Evolutionary conservation across 345 rosid genomes (phyloP), one percentile per base, ranked within the genome.

Genomic region (Gossypium stocksii): DNA sequence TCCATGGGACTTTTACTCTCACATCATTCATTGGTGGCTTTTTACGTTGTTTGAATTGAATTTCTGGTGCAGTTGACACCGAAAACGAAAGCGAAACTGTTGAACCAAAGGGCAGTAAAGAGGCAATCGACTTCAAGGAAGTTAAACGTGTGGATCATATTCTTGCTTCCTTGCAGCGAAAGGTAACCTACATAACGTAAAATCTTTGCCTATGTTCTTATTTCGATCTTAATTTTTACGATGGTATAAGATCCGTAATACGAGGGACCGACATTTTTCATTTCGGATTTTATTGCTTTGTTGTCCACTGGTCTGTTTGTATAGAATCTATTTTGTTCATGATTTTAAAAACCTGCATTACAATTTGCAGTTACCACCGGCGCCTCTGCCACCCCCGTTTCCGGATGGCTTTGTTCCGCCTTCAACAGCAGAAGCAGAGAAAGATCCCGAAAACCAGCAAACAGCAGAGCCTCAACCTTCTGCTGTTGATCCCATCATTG

Each of bases 371-470:
- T 82, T 94, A 70, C 90, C 92, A 2, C 93, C 93, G 34, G 96
- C 98, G 22, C 98, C 98, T 64, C 88, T 86, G n/a, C 97, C 96
- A 2, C 99, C 98, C 22, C 80, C 97, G 27, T 91, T 89, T 77
- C 98, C 99, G 0, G 98, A 94, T 64, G 99, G 98, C 13, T 94
- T 91, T 70, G 80, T 84, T 14, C 89, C 94, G 1, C 84, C 83
- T 17, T 82, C 89, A 34, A 76, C 84, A 34, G 41, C 41, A 34
- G 97, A 94, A 80, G 70, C 82, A 9, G 89, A 89, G 77, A 92
- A 81, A 53, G 88, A 80, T 52, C 76, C 89, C 4, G 98, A 94
- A 79, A 84, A 81, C 60, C 97, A 85, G 76, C 95, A 88, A 84
- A 80, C 83, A 72, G 85, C 79, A 78, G 93, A 91, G 23, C 53